Evolutionary conservation across 2,329 filamentous ascomycete genomes (phyloP).

Genomic region (Fulvia fulva): DNA sequence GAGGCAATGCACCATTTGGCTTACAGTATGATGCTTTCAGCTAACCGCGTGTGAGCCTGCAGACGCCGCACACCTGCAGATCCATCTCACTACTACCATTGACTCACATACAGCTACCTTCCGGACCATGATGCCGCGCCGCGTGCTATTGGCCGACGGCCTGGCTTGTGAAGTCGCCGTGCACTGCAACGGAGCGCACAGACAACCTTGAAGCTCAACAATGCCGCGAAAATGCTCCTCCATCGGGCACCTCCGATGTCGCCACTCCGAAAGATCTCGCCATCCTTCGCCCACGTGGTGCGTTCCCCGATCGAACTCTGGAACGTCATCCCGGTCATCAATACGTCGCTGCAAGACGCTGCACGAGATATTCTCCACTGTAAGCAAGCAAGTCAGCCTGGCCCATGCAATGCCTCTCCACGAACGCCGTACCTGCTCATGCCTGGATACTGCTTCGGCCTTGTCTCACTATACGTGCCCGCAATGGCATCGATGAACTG

Average conservation of each 20-base stretch:
- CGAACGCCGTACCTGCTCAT: slow-evolving; percentile 51
- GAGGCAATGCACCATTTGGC: not conserved
- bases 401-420: not conserved
- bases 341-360: slow-evolving; percentile 69
- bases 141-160: not conserved
- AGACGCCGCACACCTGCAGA: not conserved
- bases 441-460: slow-evolving; percentile 71
- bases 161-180: not conserved
- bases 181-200: not conserved
- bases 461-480: slow-evolving; percentile 63
- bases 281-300: not conserved
- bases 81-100: no score
- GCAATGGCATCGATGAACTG: slow-evolving; percentile 75
- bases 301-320: not conserved
- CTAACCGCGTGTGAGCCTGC: not conserved
- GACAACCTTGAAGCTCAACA: not conserved
- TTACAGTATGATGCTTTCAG: not conserved
- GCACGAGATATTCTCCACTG: slow-evolving; percentile 75
- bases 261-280: not conserved
- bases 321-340: slow-evolving; percentile 4
- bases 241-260: slow-evolving; percentile 1
- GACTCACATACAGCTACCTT: not conserved
- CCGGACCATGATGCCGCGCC: not conserved
- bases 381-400: slow-evolving; percentile 1
- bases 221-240: not conserved